Evolutionary conservation across 2,329 filamentous ascomycete species (phyloP), one percentile per base, ranked within the genome.

Genomic region (Penicillium brasilianum): DNA sequence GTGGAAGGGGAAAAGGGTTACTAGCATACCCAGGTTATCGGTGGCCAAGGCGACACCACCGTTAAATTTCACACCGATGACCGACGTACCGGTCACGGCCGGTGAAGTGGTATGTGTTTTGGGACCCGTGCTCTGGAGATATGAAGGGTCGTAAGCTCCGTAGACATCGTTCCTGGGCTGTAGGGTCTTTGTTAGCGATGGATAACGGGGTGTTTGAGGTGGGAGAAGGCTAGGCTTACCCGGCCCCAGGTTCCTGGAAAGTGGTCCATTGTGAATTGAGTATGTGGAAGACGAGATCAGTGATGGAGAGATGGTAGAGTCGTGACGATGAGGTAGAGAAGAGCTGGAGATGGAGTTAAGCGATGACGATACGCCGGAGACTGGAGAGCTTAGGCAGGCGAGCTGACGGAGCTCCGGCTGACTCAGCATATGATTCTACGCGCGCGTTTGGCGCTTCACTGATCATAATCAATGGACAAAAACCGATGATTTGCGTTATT

Each of bases 151-250:
- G 81, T 99, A 99, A 73, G 90, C 84, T 72, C 95, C 95, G 82
- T 98, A 99, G 75, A 98, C 85, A 80, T 99, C 95, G 81, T 99
- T 92, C 85, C 95, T 90, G 76, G 95, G 95, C 95, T 99, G 63
- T 22, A 50, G 55, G 73, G 43, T 28, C 41, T 16, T 18, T 60
- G 72, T 82, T 77, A 82, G 79, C 56, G 55, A 62, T 16, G 57
- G 30, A 50, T 25, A 36, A 30, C 18, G 30, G 39, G 16, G 37
- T 14, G 53, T 18, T 30, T 53, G 60, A 43, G n/a, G 30, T 44
- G 43, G 58, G 55, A 55, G 63, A 55, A 58, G 59, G 64, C 63
- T 65, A 34, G 50, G 66, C 67, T 69, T 66, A 88, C 87, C 77
- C 87, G 83, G 75, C 87, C 87, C 87, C 87, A 89, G 67, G 83